Percentiles rank a stretch among this genome's conserved stretches.
Evolutionary conservation across 2,329 filamentous ascomycete species (phyloP).

Genomic region (Malbranchea zuffiana): DNA sequence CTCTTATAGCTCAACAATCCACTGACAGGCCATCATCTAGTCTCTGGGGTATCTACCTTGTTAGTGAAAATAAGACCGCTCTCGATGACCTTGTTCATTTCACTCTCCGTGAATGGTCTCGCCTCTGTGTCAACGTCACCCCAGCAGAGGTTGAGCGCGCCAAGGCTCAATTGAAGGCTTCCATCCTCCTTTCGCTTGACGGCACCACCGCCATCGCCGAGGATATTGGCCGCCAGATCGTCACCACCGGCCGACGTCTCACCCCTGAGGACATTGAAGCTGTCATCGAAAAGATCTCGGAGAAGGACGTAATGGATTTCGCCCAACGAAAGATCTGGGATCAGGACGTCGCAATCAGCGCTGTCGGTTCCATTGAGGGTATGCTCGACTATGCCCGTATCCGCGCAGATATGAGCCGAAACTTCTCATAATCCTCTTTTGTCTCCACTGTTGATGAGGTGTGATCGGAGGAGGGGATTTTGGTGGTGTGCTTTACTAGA

Average conservation of each 20-base stretch:
- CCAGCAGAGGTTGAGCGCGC: slow-evolving; percentile 92
- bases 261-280: slow-evolving; percentile 89
- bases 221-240: slow-evolving; percentile 96
- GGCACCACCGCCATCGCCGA: slow-evolving; percentile 95
- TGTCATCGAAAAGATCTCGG: slow-evolving; percentile 75
- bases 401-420: slow-evolving; percentile 78
- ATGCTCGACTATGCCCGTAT: slow-evolving; percentile 44
- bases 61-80: slow-evolving; percentile 74
- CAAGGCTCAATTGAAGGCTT: slow-evolving; percentile 98
- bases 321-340: slow-evolving; percentile 95
- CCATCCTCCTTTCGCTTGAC: slow-evolving; percentile 90
- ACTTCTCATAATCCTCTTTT: slow-evolving; percentile 35
- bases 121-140: slow-evolving; percentile 77
- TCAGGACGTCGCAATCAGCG: slow-evolving; percentile 86
- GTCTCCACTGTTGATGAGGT: too few species aligned
- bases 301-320: slow-evolving; percentile 96
- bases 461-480: too few species aligned
- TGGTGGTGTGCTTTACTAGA: too few species aligned
- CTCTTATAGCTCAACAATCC: background rate
- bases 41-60: slow-evolving; percentile 99
- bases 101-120: slow-evolving; percentile 94
- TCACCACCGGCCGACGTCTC: slow-evolving; percentile 91
- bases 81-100: slow-evolving; percentile 98
- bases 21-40: slow-evolving; percentile 37
- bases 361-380: slow-evolving; percentile 86